Evolutionary conservation across 306 rosid genomes (phyloP), one percentile per base, ranked within the genome.

Genomic region (Pueraria montana): DNA sequence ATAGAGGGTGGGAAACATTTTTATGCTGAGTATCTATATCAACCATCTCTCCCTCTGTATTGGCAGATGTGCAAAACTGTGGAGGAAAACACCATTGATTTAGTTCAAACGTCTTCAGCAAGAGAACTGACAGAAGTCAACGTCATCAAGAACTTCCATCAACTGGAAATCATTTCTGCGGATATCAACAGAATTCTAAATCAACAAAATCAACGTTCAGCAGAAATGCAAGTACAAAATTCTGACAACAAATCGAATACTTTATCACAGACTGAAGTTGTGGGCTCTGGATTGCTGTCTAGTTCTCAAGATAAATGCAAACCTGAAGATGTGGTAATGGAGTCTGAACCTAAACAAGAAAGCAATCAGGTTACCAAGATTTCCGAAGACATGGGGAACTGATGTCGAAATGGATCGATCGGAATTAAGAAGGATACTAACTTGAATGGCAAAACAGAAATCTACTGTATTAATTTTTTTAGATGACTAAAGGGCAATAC

Each of bases 11-110:
- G 27, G 5, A 70, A 26, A 24, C 16, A 11, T 70, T 43, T 55
- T 24, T 74, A 56, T 68, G 18, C 80, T 11, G 34, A 63, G 69
- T 59, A 52, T 55, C 55, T 82, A 53, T 43, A 49, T 72, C 64
- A 79, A 74, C 23, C 55, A 17, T 65, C 11, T 49, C 38, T 67
- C 42, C 21, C 45, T 83, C 62, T 83, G 11, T 61, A 1, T 62
- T 78, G 74, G 84, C 97, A 96, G 99, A 89, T 93, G 92, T 96
- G 98, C 89, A 90, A 80, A 69, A 74, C 80, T 58, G 87, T 91
- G 82, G 90, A 88, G 70, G 91, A 86, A 83, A 86, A 74, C 40
- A 20, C 89, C 63, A 32, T 58, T 17, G 87, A 76, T 73, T 79
- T 79, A 58, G 74, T 43, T 70, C 80, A 75, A 30, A 75, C 87